Base-by-base conservation (phyloP, 352 stramenopile species). In the Phytophthora fragariaefolia region DNA sequence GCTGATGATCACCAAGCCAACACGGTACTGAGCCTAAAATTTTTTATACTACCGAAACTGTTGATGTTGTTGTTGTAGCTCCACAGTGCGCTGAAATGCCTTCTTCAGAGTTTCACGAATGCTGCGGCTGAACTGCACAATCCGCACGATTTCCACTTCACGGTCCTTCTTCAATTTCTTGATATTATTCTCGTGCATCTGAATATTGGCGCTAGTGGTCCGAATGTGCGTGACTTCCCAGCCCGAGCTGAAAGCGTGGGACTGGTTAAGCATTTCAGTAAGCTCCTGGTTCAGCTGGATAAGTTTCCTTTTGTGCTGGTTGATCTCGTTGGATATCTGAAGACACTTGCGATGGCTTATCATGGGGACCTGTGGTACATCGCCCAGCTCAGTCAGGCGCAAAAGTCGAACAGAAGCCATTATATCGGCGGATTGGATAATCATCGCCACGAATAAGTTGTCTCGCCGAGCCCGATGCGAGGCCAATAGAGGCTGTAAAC, bases 71-170 rank as follows among this genome's bases (percentile, higher is more conserved):
- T 69, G 63, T 36, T 74, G 75, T 13, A 69, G 28, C 26, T 79
- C 66, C 20, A 78, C 47, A 45, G 66, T 69, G 1, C 58, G 72
- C 24, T 75, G 67, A 53, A 80, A 74, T 7, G 74, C 58, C 0
- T 51, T 46, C 23, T 91, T 92, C 3, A 94, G 63, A 4, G 61
- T 55, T 17, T 90, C 71, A n/a, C 85, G 85, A 12, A 92, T 62
- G 0, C 63, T 28, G 1, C 38, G 27, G 48, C 75, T 82, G 68
- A 90, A 94, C 66, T 94, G 85, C 42, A 94, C 83, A 34, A 94
- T 80, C 0, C 82, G 79, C 24, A 92, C 73, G 20, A 92, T 80
- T 58, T 91, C 83, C 26, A 77, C 75, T n/a, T 91, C 75, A 15
- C 83, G 79, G 30, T 81, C 73, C n/a, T 86, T 74, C 38, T 84